Percentiles rank a stretch among this genome's conserved stretches.
These are phyloP conservation scores for Hylodesmum podocarpum DNA, from an alignment of 306 rosid genomes.

Conservation along the genomic window DNA sequence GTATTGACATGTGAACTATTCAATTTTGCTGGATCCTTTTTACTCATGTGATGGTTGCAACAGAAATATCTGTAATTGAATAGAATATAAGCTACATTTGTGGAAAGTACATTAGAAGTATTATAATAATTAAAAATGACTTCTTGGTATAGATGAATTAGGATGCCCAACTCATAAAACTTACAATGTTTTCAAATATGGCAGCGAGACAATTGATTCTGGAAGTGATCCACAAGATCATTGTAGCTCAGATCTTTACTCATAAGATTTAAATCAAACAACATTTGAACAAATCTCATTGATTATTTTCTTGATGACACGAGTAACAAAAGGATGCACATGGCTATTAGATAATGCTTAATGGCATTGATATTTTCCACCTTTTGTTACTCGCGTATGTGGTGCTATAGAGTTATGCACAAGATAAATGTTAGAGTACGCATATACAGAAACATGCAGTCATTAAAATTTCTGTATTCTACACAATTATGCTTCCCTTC, in stretches of 20 bases:
- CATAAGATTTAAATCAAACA: constrained; percentile 28
- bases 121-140: neutral
- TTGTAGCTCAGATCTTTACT: constrained; percentile 83
- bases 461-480: neutral
- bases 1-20: constrained; percentile 47
- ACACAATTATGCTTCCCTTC: neutral
- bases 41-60: constrained; percentile 53
- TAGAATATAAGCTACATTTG: constrained; percentile 5
- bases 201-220: constrained; percentile 48
- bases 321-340: constrained; percentile 11
- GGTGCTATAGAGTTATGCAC: neutral
- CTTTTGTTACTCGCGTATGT: neutral
- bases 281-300: constrained; percentile 10
- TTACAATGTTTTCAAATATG: constrained; percentile 60
- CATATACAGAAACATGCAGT: neutral
- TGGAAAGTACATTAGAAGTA: constrained; percentile 5
- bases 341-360: neutral
- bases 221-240: constrained; percentile 60
- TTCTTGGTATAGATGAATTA: constrained; percentile 17
- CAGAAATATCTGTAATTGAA: constrained; percentile 59
- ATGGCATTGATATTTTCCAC: neutral
- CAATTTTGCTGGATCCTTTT: constrained; percentile 43
- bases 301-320: neutral
- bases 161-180: constrained; percentile 28
- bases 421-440: neutral